A percentile compares a stretch with the other conserved stretches of the same genome.
phyloP scores from a whole-genome alignment of 306 rosid genomes.

The Hippophae gyantsensis region DNA sequence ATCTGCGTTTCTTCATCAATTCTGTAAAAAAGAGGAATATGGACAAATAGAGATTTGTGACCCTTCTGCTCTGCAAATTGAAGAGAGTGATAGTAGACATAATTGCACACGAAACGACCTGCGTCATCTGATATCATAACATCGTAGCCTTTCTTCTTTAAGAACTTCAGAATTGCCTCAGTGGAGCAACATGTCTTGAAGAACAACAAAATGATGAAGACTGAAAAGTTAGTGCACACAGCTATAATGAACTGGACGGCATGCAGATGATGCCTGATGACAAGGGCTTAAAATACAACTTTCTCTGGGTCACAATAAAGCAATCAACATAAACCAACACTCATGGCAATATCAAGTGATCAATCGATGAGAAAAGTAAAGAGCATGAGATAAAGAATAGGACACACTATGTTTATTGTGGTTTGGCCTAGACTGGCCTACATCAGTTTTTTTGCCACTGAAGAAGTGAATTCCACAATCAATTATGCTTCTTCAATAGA shows the following conservation, averaged over 20 bases:
- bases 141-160: slow-evolving; percentile 49
- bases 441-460: no score
- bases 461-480: no score
- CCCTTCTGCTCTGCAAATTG: slow-evolving; percentile 73
- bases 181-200: slow-evolving; percentile 45
- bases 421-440: no score
- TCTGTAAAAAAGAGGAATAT: slow-evolving; percentile 68
- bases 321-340: no score
- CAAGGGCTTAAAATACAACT: background rate
- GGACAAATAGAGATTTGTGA: slow-evolving; percentile 75
- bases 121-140: slow-evolving; percentile 63
- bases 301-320: no score
- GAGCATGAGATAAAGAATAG: no score
- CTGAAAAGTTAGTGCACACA: slow-evolving; percentile 16
- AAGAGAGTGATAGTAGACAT: slow-evolving; percentile 77
- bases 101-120: slow-evolving; percentile 85
- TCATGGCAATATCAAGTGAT: no score
- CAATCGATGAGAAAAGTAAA: no score
- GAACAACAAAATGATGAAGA: slow-evolving; percentile 13
- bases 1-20: slow-evolving; percentile 68
- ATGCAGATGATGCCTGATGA: background rate
- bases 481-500: no score
- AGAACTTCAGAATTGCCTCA: slow-evolving; percentile 36
- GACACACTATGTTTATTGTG: no score
- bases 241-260: background rate